Evolutionary conservation across 179 eudicot genomes (phyloP).

Genomic region (Amaranthus tricolor): DNA sequence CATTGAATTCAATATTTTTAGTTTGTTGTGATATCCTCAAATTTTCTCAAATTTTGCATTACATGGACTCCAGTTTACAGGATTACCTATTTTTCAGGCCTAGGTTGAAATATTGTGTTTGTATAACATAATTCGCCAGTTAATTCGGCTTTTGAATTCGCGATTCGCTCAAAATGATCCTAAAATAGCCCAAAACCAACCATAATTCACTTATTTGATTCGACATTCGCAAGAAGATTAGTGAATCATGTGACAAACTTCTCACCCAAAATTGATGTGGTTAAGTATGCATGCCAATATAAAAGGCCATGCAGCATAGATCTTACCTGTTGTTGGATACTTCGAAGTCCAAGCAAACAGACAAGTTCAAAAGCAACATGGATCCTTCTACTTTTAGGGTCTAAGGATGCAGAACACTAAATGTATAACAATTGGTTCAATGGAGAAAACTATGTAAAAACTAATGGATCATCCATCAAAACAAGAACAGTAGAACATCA

Average conservation of each 20-base stretch:
- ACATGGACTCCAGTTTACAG: background rate
- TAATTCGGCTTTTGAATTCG: too few relatives aligned
- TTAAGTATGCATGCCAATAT: background rate
- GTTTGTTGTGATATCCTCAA: background rate
- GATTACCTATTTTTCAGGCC: background rate
- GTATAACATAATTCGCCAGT: too few relatives aligned
- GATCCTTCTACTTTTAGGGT: constrained; percentile 3
- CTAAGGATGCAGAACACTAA: background rate
- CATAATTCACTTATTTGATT: too few relatives aligned
- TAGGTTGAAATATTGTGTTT: too few relatives aligned
- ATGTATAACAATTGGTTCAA: background rate
- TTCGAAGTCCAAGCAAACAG: background rate
- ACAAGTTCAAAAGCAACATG: constrained; percentile 4
- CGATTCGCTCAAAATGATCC: too few relatives aligned
- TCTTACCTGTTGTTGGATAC: background rate
- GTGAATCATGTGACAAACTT: background rate
- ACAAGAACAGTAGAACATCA: background rate
- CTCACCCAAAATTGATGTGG: background rate
- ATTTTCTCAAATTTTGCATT: background rate
- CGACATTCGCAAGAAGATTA: too few relatives aligned
- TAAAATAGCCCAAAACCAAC: too few relatives aligned
- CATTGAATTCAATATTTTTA: background rate
- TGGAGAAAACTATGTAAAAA: background rate
- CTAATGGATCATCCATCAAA: background rate
- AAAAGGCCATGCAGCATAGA: background rate